Evolutionary conservation across 345 rosid species (phyloP), one percentile per base, ranked within the genome.

Genomic region (Brassica juncea): DNA sequence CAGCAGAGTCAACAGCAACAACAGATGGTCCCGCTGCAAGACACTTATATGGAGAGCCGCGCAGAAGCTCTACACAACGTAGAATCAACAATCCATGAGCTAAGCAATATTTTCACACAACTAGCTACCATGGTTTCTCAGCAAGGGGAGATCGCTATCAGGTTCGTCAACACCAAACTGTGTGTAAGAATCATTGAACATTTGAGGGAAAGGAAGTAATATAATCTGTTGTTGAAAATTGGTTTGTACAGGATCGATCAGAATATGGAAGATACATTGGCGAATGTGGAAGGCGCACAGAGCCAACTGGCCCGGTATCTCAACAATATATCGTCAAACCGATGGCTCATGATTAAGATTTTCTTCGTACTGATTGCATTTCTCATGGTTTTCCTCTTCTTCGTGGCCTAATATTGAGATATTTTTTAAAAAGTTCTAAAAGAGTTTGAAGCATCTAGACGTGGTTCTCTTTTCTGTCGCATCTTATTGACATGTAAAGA

Each of bases 121-220:
- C 85, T 92, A 34, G 94, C 94, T 64, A 90, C 91, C 49, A 87
- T 92, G 91, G 94, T 92, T 71, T 90, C 97, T 70, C 97, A 92
- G 75, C 97, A 92, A 85, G 97, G 97, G 72, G 93, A 90, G 84
- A 87, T 90, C 75, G 97, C 97, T 64, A 92, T 92, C 84, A 90
- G 94, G 97, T 91, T 77, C 14, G 62, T 44, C 70, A 63, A 55
- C 68, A 21, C 31, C 11, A 54, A 12, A 52, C 10, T 31, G 2
- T 68, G 16, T 60, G 42, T 37, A 71, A 16, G 35, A 62, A 16
- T 31, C 11, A 8, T 71, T 9, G 34, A 27, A 69, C 27, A 44
- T 58, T n/a, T 39, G 31, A 37, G 37, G 4, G 28, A 52, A 21
- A 16, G n/a, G 58, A 73, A 54, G 70, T 49, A 39, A 76, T 42